A percentile compares a stretch with the other conserved stretches of the same genome.
phyloP scores from a whole-genome alignment of 2,329 filamentous ascomycete species.

The Thielaviopsis populi region DNA sequence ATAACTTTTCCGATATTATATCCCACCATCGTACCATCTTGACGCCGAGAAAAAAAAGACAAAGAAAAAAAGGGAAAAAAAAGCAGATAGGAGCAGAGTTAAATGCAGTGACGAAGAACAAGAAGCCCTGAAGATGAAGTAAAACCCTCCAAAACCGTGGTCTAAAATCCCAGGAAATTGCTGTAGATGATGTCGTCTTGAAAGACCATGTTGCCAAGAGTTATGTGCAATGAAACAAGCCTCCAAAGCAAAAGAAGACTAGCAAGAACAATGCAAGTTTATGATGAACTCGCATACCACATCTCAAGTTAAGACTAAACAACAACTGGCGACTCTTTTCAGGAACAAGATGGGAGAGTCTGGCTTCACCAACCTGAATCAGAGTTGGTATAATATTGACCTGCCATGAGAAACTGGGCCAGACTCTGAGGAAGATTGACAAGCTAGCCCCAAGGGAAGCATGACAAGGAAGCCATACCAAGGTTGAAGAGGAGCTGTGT shows the following conservation, averaged over 20 bases:
- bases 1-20: slow-evolving; percentile 6
- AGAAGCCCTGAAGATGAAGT: not conserved
- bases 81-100: slow-evolving; percentile 4
- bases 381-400: not conserved
- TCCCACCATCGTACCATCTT: slow-evolving; percentile 5
- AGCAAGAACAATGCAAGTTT: not conserved
- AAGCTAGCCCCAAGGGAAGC: not conserved
- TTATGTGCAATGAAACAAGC: not conserved
- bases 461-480: not conserved
- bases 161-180: not conserved
- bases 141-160: not conserved
- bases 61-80: slow-evolving; percentile 6
- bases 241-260: not conserved
- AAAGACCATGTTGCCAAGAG: not conserved
- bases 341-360: not conserved
- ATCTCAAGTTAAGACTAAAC: not conserved
- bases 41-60: slow-evolving; percentile 1
- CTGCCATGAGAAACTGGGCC: not conserved
- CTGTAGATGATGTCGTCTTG: not conserved
- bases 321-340: not conserved
- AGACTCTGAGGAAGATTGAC: not conserved
- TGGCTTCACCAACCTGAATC: not conserved
- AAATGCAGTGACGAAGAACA: not conserved
- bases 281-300: not conserved
- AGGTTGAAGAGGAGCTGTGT: not conserved